These are phyloP conservation scores for Xanthoconium purpureum DNA, from an alignment of 768 basidiomycete species.

Conservation along the genomic window DNA sequence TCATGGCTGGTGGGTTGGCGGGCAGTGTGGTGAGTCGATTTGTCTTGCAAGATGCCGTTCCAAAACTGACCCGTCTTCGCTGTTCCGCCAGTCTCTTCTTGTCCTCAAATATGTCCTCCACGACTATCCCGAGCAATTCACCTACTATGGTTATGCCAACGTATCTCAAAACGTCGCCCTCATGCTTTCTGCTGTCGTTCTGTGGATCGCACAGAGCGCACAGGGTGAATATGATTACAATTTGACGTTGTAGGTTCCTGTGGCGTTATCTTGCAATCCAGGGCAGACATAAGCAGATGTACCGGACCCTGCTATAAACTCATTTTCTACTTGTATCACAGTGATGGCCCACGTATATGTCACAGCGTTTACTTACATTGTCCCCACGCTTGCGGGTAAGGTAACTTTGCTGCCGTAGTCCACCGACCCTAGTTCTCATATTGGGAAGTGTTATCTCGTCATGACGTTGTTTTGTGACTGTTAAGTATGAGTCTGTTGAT, in stretches of 20 bases:
- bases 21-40: constrained; percentile 80
- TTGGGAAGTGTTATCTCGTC: no score
- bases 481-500: no score
- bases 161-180: constrained; percentile 89
- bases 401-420: background rate
- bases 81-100: constrained; percentile 62
- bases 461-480: no score
- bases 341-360: background rate
- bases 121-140: constrained; percentile 68
- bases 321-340: background rate
- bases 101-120: constrained; percentile 87
- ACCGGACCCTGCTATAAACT: no score
- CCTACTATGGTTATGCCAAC: constrained; percentile 92
- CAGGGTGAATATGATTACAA: constrained; percentile 93
- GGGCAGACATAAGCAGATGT: background rate
- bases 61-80: background rate
- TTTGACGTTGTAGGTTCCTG: constrained; percentile 53
- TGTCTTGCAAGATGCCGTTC: background rate
- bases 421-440: no score
- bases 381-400: background rate
- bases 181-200: constrained; percentile 80
- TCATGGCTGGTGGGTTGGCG: constrained; percentile 98
- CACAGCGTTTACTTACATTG: background rate
- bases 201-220: constrained; percentile 89
- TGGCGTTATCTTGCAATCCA: background rate